A percentile compares a stretch with the other conserved stretches of the same genome.
phyloP scores from a whole-genome alignment of 148 eudicot species.

The Bassia scoparia region DNA sequence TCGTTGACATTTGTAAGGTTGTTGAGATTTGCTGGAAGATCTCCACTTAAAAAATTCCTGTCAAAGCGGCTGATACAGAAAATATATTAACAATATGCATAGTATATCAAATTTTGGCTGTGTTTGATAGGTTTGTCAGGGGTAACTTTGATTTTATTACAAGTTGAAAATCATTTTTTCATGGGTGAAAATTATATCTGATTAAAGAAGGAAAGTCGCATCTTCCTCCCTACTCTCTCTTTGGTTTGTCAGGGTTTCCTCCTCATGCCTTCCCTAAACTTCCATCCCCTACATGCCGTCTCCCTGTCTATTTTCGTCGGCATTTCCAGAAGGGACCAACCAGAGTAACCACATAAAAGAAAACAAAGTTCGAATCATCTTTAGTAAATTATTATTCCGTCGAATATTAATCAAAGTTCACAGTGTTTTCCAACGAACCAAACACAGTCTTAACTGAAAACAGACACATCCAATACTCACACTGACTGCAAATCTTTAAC shows the following conservation, averaged over 20 bases:
- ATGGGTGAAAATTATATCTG: too few relatives aligned
- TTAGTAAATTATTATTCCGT: too few relatives aligned
- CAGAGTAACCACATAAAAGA: too few relatives aligned
- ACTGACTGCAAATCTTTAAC: constrained; percentile 55
- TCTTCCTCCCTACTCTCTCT: neutral
- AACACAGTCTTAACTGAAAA: neutral
- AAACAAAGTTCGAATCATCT: too few relatives aligned
- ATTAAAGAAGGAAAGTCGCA: too few relatives aligned
- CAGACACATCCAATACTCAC: constrained; percentile 45
- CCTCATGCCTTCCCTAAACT: neutral
- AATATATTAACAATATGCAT: constrained; percentile 18
- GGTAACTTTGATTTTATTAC: too few relatives aligned
- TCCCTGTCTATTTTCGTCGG: neutral
- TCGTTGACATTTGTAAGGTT: constrained; percentile 52
- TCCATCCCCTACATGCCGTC: neutral
- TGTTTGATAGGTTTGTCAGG: neutral
- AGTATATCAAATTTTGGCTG: constrained; percentile 4
- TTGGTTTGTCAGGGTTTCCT: neutral
- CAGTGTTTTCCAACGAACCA: neutral
- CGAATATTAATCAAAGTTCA: too few relatives aligned
- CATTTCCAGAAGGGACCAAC: too few relatives aligned
- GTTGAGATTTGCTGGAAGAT: constrained; percentile 50
- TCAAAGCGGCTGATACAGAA: constrained; percentile 60
- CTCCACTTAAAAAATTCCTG: constrained; percentile 52
- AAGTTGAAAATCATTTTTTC: neutral